Base-by-base conservation (phyloP, 352 stramenopile genomes). In the Phytophthora parvispora region DNA sequence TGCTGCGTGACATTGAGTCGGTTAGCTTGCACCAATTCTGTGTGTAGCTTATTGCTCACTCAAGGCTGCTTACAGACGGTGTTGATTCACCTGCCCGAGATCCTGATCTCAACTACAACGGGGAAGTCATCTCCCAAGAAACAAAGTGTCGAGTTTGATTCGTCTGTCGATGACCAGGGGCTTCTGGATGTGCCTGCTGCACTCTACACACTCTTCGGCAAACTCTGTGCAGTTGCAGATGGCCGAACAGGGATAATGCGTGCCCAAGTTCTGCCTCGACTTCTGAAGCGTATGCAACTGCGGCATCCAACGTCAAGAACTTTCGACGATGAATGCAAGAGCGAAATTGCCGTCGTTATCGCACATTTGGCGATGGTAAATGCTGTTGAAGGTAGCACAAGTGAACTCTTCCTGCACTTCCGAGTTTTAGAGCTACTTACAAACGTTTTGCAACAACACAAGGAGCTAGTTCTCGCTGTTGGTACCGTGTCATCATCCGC, bases 261-360 rank as follows among this genome's bases (percentile, higher is more conserved):
- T 48, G 74, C 84, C 13, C 87, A 93, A 24, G 75, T 92, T 0
- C 54, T 95, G 0, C 84, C 86, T 57, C 81, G 86, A 3, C 59
- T 93, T 16, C 75, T 95, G n/a, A 92, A 92, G 55, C 85, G 87
- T 1, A 69, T 94, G 9, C 86, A 95, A 49, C 64, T 92, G 7
- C 58, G 52, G 0, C 60, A 87, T 53, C 18, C 34, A 24, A 56
- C 20, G 1, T 64, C 32, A 0, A 63, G 29, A 42, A 63, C 50
- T 0, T 4, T 72, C 49, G 82, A 92, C 50, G 59, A 87, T 15
- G 74, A 80, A 4, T 89, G 86, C 57, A 92, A 93, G 51, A 80
- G 82, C 28, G 82, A 92, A 52, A 91, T 93, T 50, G 80, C 83
- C 0, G 78, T 87, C 24, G 50, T 89, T 6, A 72, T 93, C 38